Conservation (phyloP, 2,329 filamentous ascomycete genomes). For the Lachnellula subtilissima region DNA sequence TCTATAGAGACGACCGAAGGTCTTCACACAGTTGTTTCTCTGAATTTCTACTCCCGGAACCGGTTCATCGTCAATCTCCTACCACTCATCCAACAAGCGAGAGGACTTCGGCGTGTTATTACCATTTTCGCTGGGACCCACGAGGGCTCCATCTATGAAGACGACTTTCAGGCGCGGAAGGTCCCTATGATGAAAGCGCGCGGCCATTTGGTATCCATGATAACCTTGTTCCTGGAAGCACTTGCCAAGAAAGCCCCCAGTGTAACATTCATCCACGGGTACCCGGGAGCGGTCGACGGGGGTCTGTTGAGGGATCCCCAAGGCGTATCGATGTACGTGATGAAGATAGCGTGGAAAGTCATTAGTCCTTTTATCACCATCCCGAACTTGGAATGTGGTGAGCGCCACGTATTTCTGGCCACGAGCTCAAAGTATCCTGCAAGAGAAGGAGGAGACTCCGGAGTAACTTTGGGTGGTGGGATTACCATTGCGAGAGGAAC, state of each 20-base stretch:
- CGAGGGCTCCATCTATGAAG: slow-evolving; percentile 44
- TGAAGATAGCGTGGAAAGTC: not conserved
- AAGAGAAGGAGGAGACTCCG: slow-evolving; percentile 4
- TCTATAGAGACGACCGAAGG: slow-evolving; percentile 44
- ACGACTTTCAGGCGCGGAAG: slow-evolving; percentile 38
- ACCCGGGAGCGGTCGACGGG: slow-evolving; percentile 39
- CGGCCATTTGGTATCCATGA: slow-evolving; percentile 43
- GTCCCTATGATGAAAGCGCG: slow-evolving; percentile 34
- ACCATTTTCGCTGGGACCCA: slow-evolving; percentile 45
- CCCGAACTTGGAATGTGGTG: slow-evolving; percentile 29
- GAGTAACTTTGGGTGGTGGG: slow-evolving; percentile 18
- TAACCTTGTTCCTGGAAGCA: slow-evolving; percentile 42
- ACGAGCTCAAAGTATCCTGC: slow-evolving; percentile 32
- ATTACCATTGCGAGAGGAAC: slow-evolving; percentile 24
- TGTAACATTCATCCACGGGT: slow-evolving; percentile 45
- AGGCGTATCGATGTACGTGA: slow-evolving; percentile 13
- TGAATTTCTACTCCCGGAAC: slow-evolving; percentile 51
- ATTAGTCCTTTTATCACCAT: slow-evolving; percentile 2
- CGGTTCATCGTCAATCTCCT: slow-evolving; percentile 53
- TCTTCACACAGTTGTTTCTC: slow-evolving; percentile 42
- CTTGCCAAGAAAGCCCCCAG: slow-evolving; percentile 41
- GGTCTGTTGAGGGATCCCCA: slow-evolving; percentile 24
- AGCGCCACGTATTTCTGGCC: slow-evolving; percentile 33
- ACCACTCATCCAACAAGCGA: slow-evolving; percentile 45
- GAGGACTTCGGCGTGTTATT: slow-evolving; percentile 46